Conservation (phyloP, 1,284 basidiomycete species). For the Schizopora paradoxa region DNA sequence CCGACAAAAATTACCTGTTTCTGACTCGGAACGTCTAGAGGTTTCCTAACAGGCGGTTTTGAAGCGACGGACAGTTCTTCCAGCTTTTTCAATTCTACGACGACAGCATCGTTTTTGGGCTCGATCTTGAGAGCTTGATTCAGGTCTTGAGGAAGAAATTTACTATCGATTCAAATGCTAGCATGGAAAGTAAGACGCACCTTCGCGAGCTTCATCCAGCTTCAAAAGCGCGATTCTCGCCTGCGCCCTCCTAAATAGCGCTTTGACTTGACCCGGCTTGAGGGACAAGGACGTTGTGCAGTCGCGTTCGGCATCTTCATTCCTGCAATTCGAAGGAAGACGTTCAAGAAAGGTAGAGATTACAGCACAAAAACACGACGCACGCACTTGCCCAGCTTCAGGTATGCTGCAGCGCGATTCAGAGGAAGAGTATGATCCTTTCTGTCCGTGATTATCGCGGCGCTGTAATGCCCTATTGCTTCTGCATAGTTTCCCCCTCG, state of each 20-base stretch:
- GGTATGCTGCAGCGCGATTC: slow-evolving; percentile 78
- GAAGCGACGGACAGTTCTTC: slow-evolving; percentile 25
- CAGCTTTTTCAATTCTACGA: slow-evolving; percentile 48
- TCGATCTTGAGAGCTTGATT: slow-evolving; percentile 49
- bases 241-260: slow-evolving; percentile 65
- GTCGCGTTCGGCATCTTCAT: slow-evolving; percentile 71
- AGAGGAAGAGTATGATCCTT: slow-evolving; percentile 63
- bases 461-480: slow-evolving; percentile 65
- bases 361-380: slow-evolving; percentile 10
- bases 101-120: slow-evolving; percentile 51
- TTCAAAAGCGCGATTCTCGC: slow-evolving; percentile 51
- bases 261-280: slow-evolving; percentile 60
- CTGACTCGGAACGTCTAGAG: slow-evolving; percentile 16
- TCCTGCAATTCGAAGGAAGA: slow-evolving; percentile 33
- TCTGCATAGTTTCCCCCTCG: slow-evolving; percentile 45
- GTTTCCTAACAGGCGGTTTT: slow-evolving; percentile 25
- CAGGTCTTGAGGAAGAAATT: slow-evolving; percentile 43
- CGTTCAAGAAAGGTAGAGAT: too few relatives aligned
- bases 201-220: slow-evolving; percentile 48
- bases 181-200: slow-evolving; percentile 33
- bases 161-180: not conserved
- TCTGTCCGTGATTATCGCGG: slow-evolving; percentile 62
- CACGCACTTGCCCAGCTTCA: slow-evolving; percentile 81
- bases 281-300: slow-evolving; percentile 53
- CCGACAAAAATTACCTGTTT: slow-evolving; percentile 20